Evolutionary conservation across 768 basidiomycete genomes (phyloP).

Genomic region (Tephrocybe sp.): DNA sequence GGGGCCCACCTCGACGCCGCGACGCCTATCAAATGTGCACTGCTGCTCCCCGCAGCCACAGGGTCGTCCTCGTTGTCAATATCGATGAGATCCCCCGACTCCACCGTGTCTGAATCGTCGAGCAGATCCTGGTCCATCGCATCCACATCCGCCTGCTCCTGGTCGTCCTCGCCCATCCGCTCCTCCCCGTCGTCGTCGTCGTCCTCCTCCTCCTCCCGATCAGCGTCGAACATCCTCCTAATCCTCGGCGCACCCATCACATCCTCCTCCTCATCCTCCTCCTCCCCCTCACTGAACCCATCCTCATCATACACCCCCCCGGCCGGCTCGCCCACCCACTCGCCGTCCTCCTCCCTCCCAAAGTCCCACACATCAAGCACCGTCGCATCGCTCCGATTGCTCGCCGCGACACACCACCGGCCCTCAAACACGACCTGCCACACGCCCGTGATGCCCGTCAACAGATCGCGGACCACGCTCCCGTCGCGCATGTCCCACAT

Average conservation of each 20-base stretch:
- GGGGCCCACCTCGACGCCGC: slow-evolving; percentile 32
- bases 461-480: slow-evolving; percentile 78
- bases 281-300: slow-evolving; percentile 52
- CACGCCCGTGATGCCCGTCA: slow-evolving; percentile 90
- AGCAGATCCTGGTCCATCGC: slow-evolving; percentile 76
- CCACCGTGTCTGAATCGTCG: slow-evolving; percentile 42
- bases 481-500: slow-evolving; percentile 97
- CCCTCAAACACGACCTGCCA: slow-evolving; percentile 99
- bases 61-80: slow-evolving; percentile 23
- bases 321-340: slow-evolving; percentile 80
- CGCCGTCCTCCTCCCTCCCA: slow-evolving; percentile 71
- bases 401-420: slow-evolving; percentile 92
- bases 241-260: slow-evolving; percentile 23
- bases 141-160: slow-evolving; percentile 61
- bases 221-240: slow-evolving; percentile 13
- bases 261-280: slow-evolving; percentile 40
- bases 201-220: slow-evolving; percentile 12
- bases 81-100: slow-evolving; percentile 19
- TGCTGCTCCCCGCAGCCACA: slow-evolving; percentile 7
- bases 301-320: slow-evolving; percentile 75
- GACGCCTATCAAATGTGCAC: slow-evolving; percentile 20
- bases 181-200: too few species aligned
- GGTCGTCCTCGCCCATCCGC: slow-evolving; percentile 34
- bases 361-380: slow-evolving; percentile 93
- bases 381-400: slow-evolving; percentile 74